Percentiles rank a stretch among this genome's conserved stretches.
These are phyloP conservation scores for Thermochaetoides thermophila DNA, from an alignment of 495 filamentous ascomycete genomes.

Conservation along the genomic window DNA sequence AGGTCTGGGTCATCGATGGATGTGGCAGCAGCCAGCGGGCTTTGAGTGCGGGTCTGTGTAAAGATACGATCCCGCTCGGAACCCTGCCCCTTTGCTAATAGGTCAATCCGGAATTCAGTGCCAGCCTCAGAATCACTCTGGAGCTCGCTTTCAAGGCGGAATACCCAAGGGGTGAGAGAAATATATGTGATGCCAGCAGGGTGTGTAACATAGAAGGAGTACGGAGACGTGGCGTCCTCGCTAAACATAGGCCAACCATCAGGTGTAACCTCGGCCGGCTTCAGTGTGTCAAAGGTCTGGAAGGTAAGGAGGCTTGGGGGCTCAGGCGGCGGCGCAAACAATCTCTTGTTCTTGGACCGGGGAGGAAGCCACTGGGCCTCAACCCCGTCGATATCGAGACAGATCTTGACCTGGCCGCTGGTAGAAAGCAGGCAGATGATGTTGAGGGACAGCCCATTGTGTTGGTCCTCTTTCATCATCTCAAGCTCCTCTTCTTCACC, in stretches of 20 bases:
- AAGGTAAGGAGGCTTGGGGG: conserved; percentile 32
- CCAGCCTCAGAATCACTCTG: conserved; percentile 47
- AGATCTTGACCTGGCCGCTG: conserved; percentile 59
- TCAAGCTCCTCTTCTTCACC: conserved; percentile 44
- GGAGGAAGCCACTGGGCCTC: conserved; percentile 76
- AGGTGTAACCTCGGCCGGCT: conserved; percentile 31
- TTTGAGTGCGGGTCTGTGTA: conserved; percentile 26
- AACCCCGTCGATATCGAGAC: conserved; percentile 64
- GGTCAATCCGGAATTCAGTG: conserved; percentile 54
- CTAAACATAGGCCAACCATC: conserved; percentile 61
- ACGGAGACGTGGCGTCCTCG: conserved; percentile 53
- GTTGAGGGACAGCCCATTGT: conserved; percentile 53
- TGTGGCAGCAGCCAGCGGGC: conserved; percentile 43
- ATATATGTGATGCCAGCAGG: conserved; percentile 53
- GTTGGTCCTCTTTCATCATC: conserved; percentile 34
- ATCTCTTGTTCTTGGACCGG: conserved; percentile 25
- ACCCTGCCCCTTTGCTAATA: conserved; percentile 48
- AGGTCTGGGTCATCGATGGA: conserved; percentile 58
- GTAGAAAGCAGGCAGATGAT: conserved; percentile 63
- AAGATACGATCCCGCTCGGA: conserved; percentile 47
- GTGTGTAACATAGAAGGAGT: conserved; percentile 67
- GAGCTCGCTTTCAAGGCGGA: conserved; percentile 62
- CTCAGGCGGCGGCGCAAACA: conserved; percentile 11
- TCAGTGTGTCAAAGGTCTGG: conserved; percentile 47
- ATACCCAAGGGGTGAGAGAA: conserved; percentile 59